Percentiles rank a stretch among this genome's conserved stretches.
Evolutionary conservation across 495 filamentous ascomycete species (phyloP).

Genomic region (Podospora tetraspora): DNA sequence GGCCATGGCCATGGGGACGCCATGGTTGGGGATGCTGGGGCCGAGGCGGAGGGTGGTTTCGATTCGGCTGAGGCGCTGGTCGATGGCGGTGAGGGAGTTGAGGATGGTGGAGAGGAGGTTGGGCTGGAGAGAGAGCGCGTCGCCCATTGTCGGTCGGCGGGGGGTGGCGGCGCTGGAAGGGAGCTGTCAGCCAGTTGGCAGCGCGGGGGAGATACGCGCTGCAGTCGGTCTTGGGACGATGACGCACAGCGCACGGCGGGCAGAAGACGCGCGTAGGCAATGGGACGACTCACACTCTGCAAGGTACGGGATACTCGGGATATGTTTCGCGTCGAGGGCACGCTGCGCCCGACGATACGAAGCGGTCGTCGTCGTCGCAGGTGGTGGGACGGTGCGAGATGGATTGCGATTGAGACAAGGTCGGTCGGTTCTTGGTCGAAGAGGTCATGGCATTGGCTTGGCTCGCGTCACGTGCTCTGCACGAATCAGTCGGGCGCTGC

Average conservation of each 20-base stretch:
- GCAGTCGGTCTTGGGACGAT: not conserved
- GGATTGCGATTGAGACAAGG: not conserved
- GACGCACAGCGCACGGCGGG: not conserved
- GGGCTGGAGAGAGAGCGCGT: conserved; percentile 17
- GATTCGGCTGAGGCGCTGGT: conserved; percentile 33
- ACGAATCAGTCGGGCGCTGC: conserved; percentile 26
- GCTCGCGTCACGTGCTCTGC: conserved; percentile 31
- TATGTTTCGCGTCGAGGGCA: not conserved
- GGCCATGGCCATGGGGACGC: not conserved
- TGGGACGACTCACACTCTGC: not conserved
- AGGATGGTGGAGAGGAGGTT: conserved; percentile 26
- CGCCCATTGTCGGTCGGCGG: conserved; percentile 18
- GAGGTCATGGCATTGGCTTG: conserved; percentile 1
- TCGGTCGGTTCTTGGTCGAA: not conserved
- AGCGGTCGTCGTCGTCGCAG: not conserved
- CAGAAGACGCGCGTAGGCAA: not conserved
- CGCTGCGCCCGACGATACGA: not conserved
- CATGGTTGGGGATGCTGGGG: conserved; percentile 5
- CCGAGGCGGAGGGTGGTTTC: conserved; percentile 20
- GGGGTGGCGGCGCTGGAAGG: not conserved
- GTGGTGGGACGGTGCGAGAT: not conserved
- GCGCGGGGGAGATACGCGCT: not conserved
- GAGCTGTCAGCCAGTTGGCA: not conserved
- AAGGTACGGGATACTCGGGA: not conserved
- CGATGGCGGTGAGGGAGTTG: conserved; percentile 30